A percentile compares a stretch with the other conserved stretches of the same genome.
phyloP scores from a whole-genome alignment of 2,329 filamentous ascomycete genomes.

The Diaporthe capsici region DNA sequence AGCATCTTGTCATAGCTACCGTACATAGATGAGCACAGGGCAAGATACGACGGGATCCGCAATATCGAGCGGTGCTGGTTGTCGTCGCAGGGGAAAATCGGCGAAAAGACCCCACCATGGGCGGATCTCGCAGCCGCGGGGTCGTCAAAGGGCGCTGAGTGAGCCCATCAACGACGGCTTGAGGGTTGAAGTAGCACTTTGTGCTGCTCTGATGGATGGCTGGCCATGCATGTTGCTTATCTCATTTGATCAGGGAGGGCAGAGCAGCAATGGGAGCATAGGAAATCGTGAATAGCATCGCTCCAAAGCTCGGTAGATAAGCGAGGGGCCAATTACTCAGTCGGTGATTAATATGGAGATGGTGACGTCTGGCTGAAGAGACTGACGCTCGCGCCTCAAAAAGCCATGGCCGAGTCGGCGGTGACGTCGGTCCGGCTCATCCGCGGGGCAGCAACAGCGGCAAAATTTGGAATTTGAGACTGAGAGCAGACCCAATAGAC shows the following conservation, averaged over 20 bases:
- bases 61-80: neutral
- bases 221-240: neutral
- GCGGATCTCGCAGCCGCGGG: neutral
- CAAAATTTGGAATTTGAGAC: neutral
- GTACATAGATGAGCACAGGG: neutral
- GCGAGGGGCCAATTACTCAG: slow-evolving; percentile 24
- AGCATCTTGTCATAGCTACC: neutral
- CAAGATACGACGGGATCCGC: neutral
- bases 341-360: slow-evolving; percentile 17
- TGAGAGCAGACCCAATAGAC: too few species aligned
- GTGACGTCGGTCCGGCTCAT: slow-evolving; percentile 35
- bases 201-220: neutral
- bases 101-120: slow-evolving; percentile 24
- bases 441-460: slow-evolving; percentile 20
- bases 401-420: slow-evolving; percentile 18
- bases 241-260: too few species aligned
- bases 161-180: neutral
- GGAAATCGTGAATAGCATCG: slow-evolving; percentile 3
- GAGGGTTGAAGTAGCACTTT: neutral
- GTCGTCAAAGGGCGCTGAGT: slow-evolving; percentile 13
- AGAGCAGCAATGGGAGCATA: neutral
- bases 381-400: slow-evolving; percentile 1
- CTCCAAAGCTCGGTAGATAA: slow-evolving; percentile 32
- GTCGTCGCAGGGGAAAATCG: slow-evolving; percentile 15
- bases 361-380: slow-evolving; percentile 23